Base-by-base conservation (phyloP, 331 rosid species). In the Malus hybrid region DNA sequence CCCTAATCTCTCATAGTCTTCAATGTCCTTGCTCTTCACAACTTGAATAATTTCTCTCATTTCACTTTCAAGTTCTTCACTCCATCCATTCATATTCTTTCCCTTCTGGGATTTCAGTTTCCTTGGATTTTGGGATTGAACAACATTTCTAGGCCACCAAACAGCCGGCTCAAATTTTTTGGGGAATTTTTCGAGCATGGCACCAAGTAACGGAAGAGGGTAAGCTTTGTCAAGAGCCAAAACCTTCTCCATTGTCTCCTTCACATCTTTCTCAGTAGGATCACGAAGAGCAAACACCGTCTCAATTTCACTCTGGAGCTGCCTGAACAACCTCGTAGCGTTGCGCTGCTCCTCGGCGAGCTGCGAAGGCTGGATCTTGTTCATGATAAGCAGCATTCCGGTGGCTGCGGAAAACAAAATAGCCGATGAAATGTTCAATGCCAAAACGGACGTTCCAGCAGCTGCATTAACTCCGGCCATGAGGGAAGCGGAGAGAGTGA, bases 201-300 rank as follows among this genome's bases (percentile, higher is more conserved):
- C 88, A n/a, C 98, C 98, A 3, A 93, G 71, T 33, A 93, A 16
- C 0, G 98, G 91, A 81, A 93, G 98, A 14, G 98, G 98, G 77
- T 80, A 93, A 0, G 95, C 98, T 74, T 44, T 86, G 75, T 93
- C 98, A 1, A 93, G 80, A 0, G 95, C 91, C 74, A 90, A 75
- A 27, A 89, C 86, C 75, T 79, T 87, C 34, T 84, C 87, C 83
- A 84, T 82, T 66, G 85, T 80, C 6, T 29, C 70, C 20, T 82
- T 74, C 6, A 88, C 90, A 63, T 93, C 93, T 42, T 72, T 63
- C 29, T 84, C 83, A 0, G 81, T 74, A 0, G 82, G 69, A 34
- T 72, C 69, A 3, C 87, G 82, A 5, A 78, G 44, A 7, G 86
- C 74, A 0, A 93, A 69, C 56, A 54, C 16, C 3, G 82, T 89